A percentile compares a stretch with the other conserved stretches of the same genome.
These are phyloP conservation scores for Comarum palustre DNA, from an alignment of 306 rosid species.

Conservation along the genomic window DNA sequence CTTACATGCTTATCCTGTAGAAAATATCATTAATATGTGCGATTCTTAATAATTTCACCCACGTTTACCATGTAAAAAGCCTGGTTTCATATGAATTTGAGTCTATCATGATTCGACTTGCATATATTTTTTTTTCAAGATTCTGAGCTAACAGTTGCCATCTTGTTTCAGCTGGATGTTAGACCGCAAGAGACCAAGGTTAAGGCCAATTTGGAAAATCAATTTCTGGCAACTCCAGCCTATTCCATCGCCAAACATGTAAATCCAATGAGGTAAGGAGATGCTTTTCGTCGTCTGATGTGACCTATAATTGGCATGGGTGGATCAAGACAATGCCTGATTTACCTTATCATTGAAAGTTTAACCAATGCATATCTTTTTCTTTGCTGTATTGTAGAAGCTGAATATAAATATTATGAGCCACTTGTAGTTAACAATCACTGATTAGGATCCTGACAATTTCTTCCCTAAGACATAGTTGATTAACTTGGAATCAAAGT, in stretches of 20 bases:
- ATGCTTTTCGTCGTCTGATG: background rate
- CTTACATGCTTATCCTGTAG: background rate
- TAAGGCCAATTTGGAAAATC: background rate
- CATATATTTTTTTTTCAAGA: background rate
- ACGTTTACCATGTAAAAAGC: background rate
- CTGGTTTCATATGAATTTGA: background rate
- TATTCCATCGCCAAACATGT: constrained; percentile 2
- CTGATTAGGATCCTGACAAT: background rate
- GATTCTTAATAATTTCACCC: background rate
- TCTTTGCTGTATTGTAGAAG: background rate
- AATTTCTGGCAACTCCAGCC: background rate
- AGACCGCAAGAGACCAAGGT: background rate
- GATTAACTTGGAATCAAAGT: constrained; percentile 39
- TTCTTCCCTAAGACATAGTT: background rate
- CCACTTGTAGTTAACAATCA: constrained; percentile 6
- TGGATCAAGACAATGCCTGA: background rate
- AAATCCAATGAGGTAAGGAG: background rate
- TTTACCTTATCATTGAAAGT: background rate
- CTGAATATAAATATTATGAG: background rate
- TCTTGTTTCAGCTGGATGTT: background rate
- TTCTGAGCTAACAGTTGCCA: background rate
- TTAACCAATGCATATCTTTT: background rate
- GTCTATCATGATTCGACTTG: background rate
- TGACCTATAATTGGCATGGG: background rate
- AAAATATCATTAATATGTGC: background rate